Base-by-base conservation (phyloP, 2,329 filamentous ascomycete genomes). In the Orbilia blumenaviensis region DNA sequence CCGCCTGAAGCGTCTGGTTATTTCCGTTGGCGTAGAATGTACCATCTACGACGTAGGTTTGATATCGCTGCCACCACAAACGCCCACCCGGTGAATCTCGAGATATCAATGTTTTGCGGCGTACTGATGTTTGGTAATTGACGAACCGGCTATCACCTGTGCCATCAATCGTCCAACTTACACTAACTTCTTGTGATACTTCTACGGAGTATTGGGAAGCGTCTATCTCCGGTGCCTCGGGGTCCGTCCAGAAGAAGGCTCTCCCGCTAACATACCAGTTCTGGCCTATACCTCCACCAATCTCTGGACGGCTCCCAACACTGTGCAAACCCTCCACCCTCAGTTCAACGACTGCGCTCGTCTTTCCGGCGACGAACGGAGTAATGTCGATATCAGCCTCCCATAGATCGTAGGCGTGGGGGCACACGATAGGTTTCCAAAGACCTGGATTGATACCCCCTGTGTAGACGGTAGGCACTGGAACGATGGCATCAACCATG, bases 361-460 rank as follows among this genome's bases (percentile, higher is more conserved):
- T 27, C 52, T 76, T 76, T 27, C 64, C 72, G 16, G 64, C 72
- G 8, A 76, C 85, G 90, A 50, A 95, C 0, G 92, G 89, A 0
- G 91, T 90, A 54, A 96, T 89, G 80, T 96, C 92, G 77, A 96
- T 92, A 81, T 95, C 91, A 78, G 92, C 89, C 81, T 95, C 92
- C 48, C 87, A 85, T 14, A 96, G 84, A 80, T 95, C 92, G 81
- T 93, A 95, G 0, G 91, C 89, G 80, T 95, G 89, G 18, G 91
- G 88, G 0, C 92, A 92, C 1, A 92, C 92, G 64, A 95, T 86
- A 0, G 92, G 92, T 5, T 91, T 86, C 87, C 93, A 93, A 41
- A 95, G 86, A 0, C 89, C 88, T 3, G 92, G 92, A 0, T 91
- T 89, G 4, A 96, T 86, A 0, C 92, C 92, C 1, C 93, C 92